Conservation (phyloP, 1,284 basidiomycete genomes). For the Ceratobasidium sp. region DNA sequence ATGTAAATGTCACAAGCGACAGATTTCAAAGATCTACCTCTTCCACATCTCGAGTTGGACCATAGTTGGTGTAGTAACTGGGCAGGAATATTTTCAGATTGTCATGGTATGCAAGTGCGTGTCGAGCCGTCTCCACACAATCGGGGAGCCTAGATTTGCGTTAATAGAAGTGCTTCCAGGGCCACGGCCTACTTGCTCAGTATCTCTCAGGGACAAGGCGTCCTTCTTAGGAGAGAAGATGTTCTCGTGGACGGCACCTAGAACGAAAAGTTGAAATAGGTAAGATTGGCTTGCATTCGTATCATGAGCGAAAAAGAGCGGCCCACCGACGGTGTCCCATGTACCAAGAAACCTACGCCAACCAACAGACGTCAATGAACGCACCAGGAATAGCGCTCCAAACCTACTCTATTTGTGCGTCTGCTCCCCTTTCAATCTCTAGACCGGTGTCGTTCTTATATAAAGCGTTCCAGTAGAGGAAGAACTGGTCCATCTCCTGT, state of each 20-base stretch:
- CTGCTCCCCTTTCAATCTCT: neutral
- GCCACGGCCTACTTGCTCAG: neutral
- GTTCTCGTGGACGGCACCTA: conserved; percentile 11
- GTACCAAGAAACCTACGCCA: conserved; percentile 11
- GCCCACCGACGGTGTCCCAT: conserved; percentile 32
- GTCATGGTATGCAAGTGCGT: conserved; percentile 43
- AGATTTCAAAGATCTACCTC: neutral
- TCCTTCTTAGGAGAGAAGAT: conserved; percentile 19
- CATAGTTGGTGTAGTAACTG: conserved; percentile 6
- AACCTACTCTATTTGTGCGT: conserved; percentile 13
- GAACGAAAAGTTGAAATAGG: neutral
- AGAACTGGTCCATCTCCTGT: conserved; percentile 44
- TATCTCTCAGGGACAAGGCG: conserved; percentile 5
- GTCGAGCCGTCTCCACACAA: conserved; percentile 37
- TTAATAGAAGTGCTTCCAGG: neutral
- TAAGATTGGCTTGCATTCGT: too few species aligned
- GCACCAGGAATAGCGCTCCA: neutral
- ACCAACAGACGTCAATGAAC: neutral
- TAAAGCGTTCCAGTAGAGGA: conserved; percentile 23
- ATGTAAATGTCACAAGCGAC: too few species aligned
- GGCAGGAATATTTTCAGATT: conserved; percentile 27
- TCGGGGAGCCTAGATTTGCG: conserved; percentile 13
- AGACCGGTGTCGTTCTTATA: conserved; percentile 3
- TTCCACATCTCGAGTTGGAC: neutral
- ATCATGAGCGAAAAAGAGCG: too few species aligned